Percentiles rank a stretch among this genome's conserved stretches.
These are phyloP conservation scores for Sporothrix variecibatus DNA, from an alignment of 2,329 filamentous ascomycete genomes.

Conservation along the genomic window DNA sequence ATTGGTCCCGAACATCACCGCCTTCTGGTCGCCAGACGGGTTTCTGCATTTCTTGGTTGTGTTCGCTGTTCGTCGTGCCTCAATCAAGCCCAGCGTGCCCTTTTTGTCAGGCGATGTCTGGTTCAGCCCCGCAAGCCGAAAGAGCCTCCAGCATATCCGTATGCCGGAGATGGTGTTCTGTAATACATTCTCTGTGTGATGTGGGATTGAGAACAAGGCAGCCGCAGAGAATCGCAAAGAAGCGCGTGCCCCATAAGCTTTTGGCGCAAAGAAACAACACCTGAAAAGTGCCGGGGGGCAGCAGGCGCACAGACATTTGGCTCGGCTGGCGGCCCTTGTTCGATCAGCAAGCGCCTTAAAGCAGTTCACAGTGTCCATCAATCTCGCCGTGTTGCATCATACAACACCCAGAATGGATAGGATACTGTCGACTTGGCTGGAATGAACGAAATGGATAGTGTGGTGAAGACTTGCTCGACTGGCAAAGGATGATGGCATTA, in stretches of 20 bases:
- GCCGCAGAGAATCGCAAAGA: constrained; percentile 11
- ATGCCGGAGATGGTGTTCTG: constrained; percentile 23
- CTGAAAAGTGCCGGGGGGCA: constrained; percentile 23
- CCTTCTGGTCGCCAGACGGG: constrained; percentile 17
- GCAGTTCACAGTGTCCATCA: constrained; percentile 29
- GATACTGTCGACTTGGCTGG: not conserved
- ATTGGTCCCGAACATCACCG: constrained; percentile 26
- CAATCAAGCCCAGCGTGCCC: not conserved
- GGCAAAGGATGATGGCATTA: not conserved
- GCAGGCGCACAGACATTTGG: constrained; percentile 37
- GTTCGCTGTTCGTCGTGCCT: not conserved
- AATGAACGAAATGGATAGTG: not conserved
- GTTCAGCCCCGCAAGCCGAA: constrained; percentile 14
- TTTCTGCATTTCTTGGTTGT: constrained; percentile 8
- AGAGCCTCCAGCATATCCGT: not conserved
- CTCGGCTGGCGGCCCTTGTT: constrained; percentile 31
- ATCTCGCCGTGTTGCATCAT: constrained; percentile 30
- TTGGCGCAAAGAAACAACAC: constrained; percentile 5
- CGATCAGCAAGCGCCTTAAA: constrained; percentile 29
- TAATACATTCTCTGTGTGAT: constrained; percentile 37
- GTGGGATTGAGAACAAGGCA: constrained; percentile 24
- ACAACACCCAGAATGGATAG: constrained; percentile 1
- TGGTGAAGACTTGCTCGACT: not conserved
- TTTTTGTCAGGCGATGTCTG: not conserved
- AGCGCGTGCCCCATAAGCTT: not conserved